Percentiles rank a stretch among this genome's conserved stretches.
These are phyloP conservation scores for Cercospora sp. DNA, from an alignment of 2,329 filamentous ascomycete species.

Conservation along the genomic window DNA sequence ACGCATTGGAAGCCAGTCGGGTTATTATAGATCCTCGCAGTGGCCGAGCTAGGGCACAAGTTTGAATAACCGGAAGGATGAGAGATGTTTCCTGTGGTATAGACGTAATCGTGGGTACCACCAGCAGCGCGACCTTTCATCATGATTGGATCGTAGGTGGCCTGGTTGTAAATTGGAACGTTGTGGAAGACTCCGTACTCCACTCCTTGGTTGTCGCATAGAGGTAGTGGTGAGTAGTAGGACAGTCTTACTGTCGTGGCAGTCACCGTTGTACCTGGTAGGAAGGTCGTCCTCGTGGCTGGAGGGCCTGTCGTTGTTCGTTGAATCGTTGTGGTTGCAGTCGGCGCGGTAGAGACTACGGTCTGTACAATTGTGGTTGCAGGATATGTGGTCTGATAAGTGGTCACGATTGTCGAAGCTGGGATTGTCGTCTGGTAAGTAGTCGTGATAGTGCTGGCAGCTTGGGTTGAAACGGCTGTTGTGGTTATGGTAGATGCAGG, in stretches of 20 bases:
- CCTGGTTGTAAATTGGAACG: conserved; percentile 2
- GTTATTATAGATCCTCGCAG: too few relatives aligned
- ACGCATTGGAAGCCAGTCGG: too few relatives aligned
- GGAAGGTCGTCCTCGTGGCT: not conserved
- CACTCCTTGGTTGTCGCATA: conserved; percentile 21
- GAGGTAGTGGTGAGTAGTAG: conserved; percentile 7
- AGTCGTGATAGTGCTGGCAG: conserved; percentile 2
- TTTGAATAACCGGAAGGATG: conserved; percentile 3
- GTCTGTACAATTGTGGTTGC: not conserved
- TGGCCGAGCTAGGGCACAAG: not conserved
- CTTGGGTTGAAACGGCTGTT: conserved; percentile 5
- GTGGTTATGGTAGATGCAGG: not conserved
- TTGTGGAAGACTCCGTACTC: conserved; percentile 19
- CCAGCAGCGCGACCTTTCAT: conserved; percentile 7
- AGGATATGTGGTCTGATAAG: not conserved
- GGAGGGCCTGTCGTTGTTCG: not conserved
- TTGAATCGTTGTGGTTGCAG: not conserved
- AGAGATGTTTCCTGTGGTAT: conserved; percentile 3
- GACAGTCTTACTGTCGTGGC: not conserved
- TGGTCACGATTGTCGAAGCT: not conserved
- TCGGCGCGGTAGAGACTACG: not conserved
- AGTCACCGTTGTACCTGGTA: not conserved
- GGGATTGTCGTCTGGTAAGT: not conserved
- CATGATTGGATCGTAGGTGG: conserved; percentile 14
- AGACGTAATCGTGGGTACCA: conserved; percentile 13